phyloP scores from a whole-genome alignment of 2,329 filamentous ascomycete genomes.

The Alternaria sp. region DNA sequence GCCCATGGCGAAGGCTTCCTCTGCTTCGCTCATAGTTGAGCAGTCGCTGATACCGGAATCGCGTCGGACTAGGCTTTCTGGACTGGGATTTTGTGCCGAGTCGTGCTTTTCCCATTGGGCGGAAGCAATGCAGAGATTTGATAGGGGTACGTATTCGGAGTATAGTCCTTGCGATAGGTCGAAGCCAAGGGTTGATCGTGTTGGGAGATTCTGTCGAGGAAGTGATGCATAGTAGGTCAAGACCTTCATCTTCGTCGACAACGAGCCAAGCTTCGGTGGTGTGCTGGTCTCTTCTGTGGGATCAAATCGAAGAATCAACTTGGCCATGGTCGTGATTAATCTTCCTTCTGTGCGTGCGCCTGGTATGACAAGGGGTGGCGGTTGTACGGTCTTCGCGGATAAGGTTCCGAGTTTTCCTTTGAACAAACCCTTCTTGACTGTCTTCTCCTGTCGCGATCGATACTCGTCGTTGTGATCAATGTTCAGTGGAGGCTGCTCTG shows the following conservation, averaged over 20 bases:
- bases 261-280: slow-evolving; percentile 62
- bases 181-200: slow-evolving; percentile 51
- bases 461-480: slow-evolving; percentile 60
- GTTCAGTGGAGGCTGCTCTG: slow-evolving; percentile 68
- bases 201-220: slow-evolving; percentile 61
- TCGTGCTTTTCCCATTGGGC: slow-evolving; percentile 64
- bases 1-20: slow-evolving; percentile 33
- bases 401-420: slow-evolving; percentile 67
- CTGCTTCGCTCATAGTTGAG: slow-evolving; percentile 32
- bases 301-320: slow-evolving; percentile 68
- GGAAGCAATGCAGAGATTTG: slow-evolving; percentile 64
- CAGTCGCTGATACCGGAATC: slow-evolving; percentile 53
- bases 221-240: slow-evolving; percentile 64
- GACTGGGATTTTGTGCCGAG: slow-evolving; percentile 41
- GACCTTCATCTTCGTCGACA: slow-evolving; percentile 65
- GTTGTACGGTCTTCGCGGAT: slow-evolving; percentile 65
- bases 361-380: slow-evolving; percentile 62
- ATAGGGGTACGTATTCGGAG: slow-evolving; percentile 61
- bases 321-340: slow-evolving; percentile 63
- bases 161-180: slow-evolving; percentile 63
- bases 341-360: slow-evolving; percentile 49
- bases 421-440: slow-evolving; percentile 66
- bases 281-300: slow-evolving; percentile 58
- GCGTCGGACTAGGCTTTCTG: slow-evolving; percentile 41
- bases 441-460: slow-evolving; percentile 65